Evolutionary conservation across 2,329 filamentous ascomycete species (phyloP), one percentile per base, ranked within the genome.

Genomic region (Orbilia oligospora): DNA sequence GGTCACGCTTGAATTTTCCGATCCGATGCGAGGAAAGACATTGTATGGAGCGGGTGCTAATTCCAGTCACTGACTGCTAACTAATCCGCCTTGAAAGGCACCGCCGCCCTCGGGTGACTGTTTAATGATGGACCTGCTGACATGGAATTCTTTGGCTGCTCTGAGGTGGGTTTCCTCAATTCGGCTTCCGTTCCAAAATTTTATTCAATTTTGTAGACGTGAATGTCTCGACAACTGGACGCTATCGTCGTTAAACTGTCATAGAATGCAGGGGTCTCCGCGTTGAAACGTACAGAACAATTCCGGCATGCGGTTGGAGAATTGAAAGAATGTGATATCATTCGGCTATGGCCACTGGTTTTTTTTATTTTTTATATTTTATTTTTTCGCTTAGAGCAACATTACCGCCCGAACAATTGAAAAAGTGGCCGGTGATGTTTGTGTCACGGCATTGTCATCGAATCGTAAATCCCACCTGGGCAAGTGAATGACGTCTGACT

Each of bases 291-390:
- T 41, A 48, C 24, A 27, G 22, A 36, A 30, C 49, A 16, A 38
- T 58, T 66, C 46, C 24, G 61, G 61, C 46, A 66, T 72, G 58
- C 36, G n/a, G n/a, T 33, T 53, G 30, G 69, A 66, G 49, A 66
- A 33, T 22, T 41, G 12, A 61, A 61, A 30, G 70, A 72, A 72
- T 72, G 70, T 72, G 70, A 72, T 66, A 66, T 58, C 70, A 66
- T 63, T 30, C 20, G 53, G 30, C 53, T 46, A 30, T 9, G n/a
- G n/a, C n/a, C n/a, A n/a, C n/a, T n/a, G n/a, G n/a, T n/a, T n/a
- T n/a, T n/a, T n/a, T n/a, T n/a, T n/a, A n/a, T n/a, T n/a, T n/a
- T n/a, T n/a, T n/a, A n/a, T n/a, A n/a, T n/a, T n/a, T n/a, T n/a
- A n/a, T n/a, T n/a, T n/a, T n/a, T 33, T 33, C 38, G 4, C 33